These are phyloP conservation scores for Myriosclerotinia curreyana DNA, from an alignment of 2,329 filamentous ascomycete genomes.

Conservation along the genomic window DNA sequence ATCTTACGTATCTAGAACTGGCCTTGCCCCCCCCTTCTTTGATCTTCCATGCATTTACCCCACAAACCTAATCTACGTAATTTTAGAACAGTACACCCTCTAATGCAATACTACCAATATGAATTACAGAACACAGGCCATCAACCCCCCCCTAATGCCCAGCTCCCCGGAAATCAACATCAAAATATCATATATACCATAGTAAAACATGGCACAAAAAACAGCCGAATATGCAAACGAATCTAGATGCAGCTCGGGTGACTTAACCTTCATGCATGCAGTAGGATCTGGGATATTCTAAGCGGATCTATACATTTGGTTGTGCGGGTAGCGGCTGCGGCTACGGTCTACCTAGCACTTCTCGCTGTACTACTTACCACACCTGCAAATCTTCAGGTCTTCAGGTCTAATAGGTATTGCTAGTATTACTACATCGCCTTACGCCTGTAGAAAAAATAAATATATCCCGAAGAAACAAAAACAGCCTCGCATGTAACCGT, in stretches of 20 bases:
- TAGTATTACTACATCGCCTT: not conserved
- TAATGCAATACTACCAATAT: not conserved
- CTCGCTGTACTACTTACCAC: conserved; percentile 9
- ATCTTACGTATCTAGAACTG: not conserved
- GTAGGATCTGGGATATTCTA: conserved; percentile 12
- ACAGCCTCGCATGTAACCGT: conserved; percentile 1
- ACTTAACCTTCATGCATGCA: conserved; percentile 19
- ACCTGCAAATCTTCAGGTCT: not conserved
- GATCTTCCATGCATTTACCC: not conserved
- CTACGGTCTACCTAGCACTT: not conserved
- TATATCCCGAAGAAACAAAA: conserved; percentile 1
- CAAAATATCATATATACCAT: not conserved
- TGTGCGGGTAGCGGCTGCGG: conserved; percentile 6
- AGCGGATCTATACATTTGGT: conserved; percentile 16
- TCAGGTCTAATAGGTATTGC: conserved; percentile 10
- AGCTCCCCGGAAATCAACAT: conserved; percentile 3
- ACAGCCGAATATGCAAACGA: conserved; percentile 7
- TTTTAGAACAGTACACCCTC: not conserved
- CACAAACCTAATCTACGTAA: not conserved
- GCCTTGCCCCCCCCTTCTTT: not conserved
- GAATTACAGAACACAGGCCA: not conserved
- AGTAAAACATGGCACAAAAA: not conserved
- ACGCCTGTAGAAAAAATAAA: not conserved
- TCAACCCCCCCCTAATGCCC: not conserved
- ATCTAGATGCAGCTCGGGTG: conserved; percentile 19